Base-by-base conservation (phyloP, 2,329 filamentous ascomycete genomes). In the Aureobasidium sp. region DNA sequence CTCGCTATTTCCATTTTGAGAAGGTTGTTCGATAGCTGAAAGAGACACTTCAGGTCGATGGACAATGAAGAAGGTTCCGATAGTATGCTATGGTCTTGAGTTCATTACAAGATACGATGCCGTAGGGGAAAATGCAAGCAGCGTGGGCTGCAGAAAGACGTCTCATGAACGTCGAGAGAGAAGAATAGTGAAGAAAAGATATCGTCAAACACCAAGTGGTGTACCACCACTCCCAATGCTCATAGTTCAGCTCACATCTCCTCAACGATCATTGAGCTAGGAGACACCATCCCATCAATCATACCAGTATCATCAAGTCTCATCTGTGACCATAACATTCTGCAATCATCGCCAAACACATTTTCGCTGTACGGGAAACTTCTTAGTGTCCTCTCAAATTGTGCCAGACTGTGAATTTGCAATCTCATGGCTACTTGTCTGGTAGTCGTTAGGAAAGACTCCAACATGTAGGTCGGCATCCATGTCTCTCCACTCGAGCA, bases 381-480 rank as follows among this genome's bases (percentile, higher is more conserved):
- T 10, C 46, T 50, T 34, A 60, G 24, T 26, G 37, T 41, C 44
- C 24, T 60, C n/a, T 60, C 57, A 5, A 60, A 60, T 12, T 51
- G 17, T 37, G 44, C 34, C 34, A 50, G 2, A 41, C 39, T 51
- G 15, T 37, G 20, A 24, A 60, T 60, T 13, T 60, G 57, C 36
- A 60, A 37, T 36, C 57, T 39, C 34, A 51, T 24, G 9, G 57
- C 26, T 15, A 60, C 57, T 34, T 60, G 57, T 27, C 17, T 29
- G 26, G 46, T 60, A 4, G 57, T 60, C 20, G 34, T 60, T 17
- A 60, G n/a, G 34, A 60, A 51, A 17, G 44, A 50, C 10, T 60
- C 57, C 39, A 60, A 15, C 57, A 60, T 60, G 36, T 60, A 60
- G 2, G 13, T 24, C 8, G 57, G 57, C 57, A 60, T 60, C 57